A percentile compares a stretch with the other conserved stretches of the same genome.
Evolutionary conservation across 768 basidiomycete species (phyloP).

Genomic region (Tulasnella calospora): DNA sequence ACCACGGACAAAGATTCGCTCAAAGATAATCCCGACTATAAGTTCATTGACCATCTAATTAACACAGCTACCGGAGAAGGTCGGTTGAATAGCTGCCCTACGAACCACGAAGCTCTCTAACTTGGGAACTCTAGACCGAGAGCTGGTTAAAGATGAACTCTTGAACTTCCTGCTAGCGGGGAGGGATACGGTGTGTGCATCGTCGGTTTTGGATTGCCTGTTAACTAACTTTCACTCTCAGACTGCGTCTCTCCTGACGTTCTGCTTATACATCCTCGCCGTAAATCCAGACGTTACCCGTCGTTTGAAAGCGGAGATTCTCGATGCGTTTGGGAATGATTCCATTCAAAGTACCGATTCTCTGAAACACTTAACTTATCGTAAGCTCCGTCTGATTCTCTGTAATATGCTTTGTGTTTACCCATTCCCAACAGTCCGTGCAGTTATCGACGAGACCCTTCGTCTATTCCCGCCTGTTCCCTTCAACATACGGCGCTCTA

Average conservation of each 20-base stretch:
- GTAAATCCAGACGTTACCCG: constrained; percentile 8
- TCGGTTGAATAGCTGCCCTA: neutral
- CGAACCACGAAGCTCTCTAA: neutral
- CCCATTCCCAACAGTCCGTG: constrained; percentile 25
- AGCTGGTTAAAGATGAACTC: constrained; percentile 14
- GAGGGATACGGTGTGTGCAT: neutral
- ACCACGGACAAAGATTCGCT: neutral
- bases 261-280: constrained; percentile 17
- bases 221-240: neutral
- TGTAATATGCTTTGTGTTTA: constrained; percentile 3
- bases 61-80: neutral
- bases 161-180: constrained; percentile 24
- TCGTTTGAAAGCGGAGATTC: constrained; percentile 9
- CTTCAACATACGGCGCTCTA: constrained; percentile 59
- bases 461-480: constrained; percentile 77
- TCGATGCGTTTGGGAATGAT: constrained; percentile 30
- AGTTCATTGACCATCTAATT: neutral
- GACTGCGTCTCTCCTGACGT: constrained; percentile 27
- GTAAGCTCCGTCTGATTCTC: neutral
- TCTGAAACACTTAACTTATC: constrained; percentile 56
- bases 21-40: neutral
- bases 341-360: constrained; percentile 54
- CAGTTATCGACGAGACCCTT: constrained; percentile 62
- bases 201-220: no score
- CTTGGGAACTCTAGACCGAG: neutral